phyloP scores from a whole-genome alignment of 2,329 filamentous ascomycete species.

The Sporothrix schenckii region DNA sequence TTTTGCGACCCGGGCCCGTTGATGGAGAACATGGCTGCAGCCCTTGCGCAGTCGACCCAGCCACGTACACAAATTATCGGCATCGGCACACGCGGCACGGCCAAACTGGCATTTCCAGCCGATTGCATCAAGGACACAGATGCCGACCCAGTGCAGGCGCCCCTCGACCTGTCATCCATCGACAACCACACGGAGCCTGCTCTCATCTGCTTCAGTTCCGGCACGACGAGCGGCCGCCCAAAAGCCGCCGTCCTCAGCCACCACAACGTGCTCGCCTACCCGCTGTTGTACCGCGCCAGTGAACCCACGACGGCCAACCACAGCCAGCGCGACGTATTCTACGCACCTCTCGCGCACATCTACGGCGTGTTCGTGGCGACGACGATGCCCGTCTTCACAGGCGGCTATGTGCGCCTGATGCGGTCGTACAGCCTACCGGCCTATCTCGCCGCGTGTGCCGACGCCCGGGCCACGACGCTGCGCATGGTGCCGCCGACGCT shows the following conservation, averaged over 20 bases:
- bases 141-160: not conserved
- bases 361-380: conserved; percentile 21
- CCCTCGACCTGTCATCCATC: not conserved
- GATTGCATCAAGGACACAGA: not conserved
- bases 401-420: conserved; percentile 14
- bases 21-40: not conserved
- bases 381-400: not conserved
- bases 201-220: conserved; percentile 25
- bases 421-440: not conserved
- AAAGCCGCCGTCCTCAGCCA: conserved; percentile 28
- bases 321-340: conserved; percentile 19
- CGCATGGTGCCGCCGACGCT: conserved; percentile 20
- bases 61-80: not conserved
- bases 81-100: not conserved
- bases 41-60: not conserved
- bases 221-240: conserved; percentile 21
- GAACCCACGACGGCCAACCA: conserved; percentile 15
- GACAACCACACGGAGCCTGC: conserved; percentile 15
- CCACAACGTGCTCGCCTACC: conserved; percentile 19
- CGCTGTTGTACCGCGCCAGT: not conserved
- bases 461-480: not conserved
- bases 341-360: conserved; percentile 22
- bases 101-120: not conserved
- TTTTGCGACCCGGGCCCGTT: not conserved
- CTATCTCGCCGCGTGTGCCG: not conserved